A percentile compares a stretch with the other conserved stretches of the same genome.
These are phyloP conservation scores for Xerocomellus dryophilus DNA, from an alignment of 768 basidiomycete genomes.

Conservation along the genomic window DNA sequence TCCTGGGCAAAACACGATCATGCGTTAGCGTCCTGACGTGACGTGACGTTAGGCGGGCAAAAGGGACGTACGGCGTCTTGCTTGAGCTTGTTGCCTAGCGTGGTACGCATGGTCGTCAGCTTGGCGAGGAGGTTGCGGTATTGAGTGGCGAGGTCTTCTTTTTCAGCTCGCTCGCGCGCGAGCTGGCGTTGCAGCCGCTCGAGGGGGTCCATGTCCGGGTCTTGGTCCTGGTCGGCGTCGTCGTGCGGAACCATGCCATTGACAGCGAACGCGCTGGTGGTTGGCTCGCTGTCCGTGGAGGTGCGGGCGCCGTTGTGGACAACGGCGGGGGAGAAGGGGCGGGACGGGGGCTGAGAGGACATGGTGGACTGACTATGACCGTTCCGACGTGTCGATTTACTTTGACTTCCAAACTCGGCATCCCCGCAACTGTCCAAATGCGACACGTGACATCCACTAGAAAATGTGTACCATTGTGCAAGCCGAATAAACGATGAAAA, in stretches of 20 bases:
- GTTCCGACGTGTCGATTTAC: constrained; percentile 5
- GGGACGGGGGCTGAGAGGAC: constrained; percentile 29
- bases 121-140: constrained; percentile 85
- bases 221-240: constrained; percentile 42
- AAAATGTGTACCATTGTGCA: background rate
- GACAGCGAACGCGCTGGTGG: constrained; percentile 20
- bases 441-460: constrained; percentile 10
- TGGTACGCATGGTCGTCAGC: constrained; percentile 89
- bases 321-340: constrained; percentile 31
- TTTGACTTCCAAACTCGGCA: constrained; percentile 11
- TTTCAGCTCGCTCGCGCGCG: constrained; percentile 74
- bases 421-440: background rate
- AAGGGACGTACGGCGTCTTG: constrained; percentile 83
- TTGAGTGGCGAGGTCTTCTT: constrained; percentile 80
- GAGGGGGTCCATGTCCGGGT: constrained; percentile 46
- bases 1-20: constrained; percentile 56
- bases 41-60: background rate
- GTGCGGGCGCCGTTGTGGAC: constrained; percentile 25
- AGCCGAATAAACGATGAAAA: background rate
- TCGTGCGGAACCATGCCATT: constrained; percentile 37
- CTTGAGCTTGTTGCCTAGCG: constrained; percentile 89
- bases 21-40: background rate
- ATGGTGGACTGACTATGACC: constrained; percentile 3
- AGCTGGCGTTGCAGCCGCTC: constrained; percentile 71
- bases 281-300: constrained; percentile 45